phyloP scores from a whole-genome alignment of 768 basidiomycete genomes.

The Suillus decipiens region DNA sequence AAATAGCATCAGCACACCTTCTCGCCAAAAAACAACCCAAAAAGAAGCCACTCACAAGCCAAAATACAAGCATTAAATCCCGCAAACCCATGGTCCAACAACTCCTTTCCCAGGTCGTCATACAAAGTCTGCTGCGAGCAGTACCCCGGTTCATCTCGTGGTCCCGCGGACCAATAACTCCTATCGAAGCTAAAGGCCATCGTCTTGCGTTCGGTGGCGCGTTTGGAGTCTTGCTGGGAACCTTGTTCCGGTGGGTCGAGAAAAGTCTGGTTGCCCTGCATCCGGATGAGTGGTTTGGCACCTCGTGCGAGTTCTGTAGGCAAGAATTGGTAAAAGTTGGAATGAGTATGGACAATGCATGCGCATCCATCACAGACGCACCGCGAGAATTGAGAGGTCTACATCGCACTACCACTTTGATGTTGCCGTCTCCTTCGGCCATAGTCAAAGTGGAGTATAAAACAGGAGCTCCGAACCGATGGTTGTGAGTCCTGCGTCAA shows the following conservation, averaged over 20 bases:
- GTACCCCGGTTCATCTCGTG: conserved; percentile 85
- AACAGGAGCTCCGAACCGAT: conserved; percentile 16
- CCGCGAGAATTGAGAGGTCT: conserved; percentile 94
- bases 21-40: conserved; percentile 6
- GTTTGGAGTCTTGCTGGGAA: conserved; percentile 66
- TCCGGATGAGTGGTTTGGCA: conserved; percentile 91
- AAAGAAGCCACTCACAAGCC: conserved; percentile 74
- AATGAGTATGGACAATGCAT: not conserved
- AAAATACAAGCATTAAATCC: conserved; percentile 99
- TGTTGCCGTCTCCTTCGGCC: conserved; percentile 86
- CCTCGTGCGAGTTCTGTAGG: conserved; percentile 85
- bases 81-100: conserved; percentile 92
- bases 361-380: conserved; percentile 39
- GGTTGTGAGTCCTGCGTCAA: conserved; percentile 12
- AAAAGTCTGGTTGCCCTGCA: conserved; percentile 92
- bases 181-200: conserved; percentile 96
- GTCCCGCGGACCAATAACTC: conserved; percentile 95
- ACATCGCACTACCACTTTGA: conserved; percentile 94
- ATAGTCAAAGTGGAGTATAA: conserved; percentile 38
- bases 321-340: conserved; percentile 3
- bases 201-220: conserved; percentile 87
- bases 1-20: conserved; percentile 1
- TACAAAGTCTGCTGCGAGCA: conserved; percentile 95
- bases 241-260: conserved; percentile 86
- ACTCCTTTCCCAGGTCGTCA: conserved; percentile 90